A percentile compares a stretch with the other conserved stretches of the same genome.
Conservation (phyloP, 768 basidiomycete genomes). For the Naganishia onofrii region DNA sequence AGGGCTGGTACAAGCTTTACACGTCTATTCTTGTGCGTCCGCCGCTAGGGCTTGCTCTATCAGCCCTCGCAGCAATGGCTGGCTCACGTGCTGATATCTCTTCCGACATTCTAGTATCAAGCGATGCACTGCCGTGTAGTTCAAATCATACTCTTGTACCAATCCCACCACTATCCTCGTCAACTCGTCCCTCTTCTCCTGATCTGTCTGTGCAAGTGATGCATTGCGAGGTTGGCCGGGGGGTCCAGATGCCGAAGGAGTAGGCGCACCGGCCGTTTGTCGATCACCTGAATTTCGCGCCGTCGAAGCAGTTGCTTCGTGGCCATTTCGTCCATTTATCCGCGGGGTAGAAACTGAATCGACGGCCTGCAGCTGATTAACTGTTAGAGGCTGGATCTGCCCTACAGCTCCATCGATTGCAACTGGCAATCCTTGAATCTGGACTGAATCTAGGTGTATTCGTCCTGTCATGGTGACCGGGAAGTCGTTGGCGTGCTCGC, state of each 20-base stretch:
- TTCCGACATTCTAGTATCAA: constrained; percentile 21
- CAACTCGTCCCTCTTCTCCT: constrained; percentile 14
- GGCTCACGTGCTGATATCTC: constrained; percentile 5
- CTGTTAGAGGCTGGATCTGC: not conserved
- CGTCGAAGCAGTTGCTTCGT: not conserved
- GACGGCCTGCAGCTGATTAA: not conserved
- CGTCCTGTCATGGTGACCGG: constrained; percentile 8
- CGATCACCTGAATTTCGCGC: not conserved
- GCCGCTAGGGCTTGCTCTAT: constrained; percentile 18
- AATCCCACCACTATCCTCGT: constrained; percentile 12
- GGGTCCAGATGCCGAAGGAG: not conserved
- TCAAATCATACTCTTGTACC: constrained; percentile 8
- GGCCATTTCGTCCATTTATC: not conserved
- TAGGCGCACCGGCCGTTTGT: not conserved
- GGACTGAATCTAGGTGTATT: constrained; percentile 13
- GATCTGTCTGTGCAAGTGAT: not conserved
- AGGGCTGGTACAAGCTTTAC: not conserved
- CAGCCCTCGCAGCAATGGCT: constrained; percentile 12
- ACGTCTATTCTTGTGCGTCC: not conserved
- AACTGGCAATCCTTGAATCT: not conserved
- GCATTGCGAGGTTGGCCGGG: not conserved
- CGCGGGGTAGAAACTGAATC: not conserved
- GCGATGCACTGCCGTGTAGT: constrained; percentile 14
- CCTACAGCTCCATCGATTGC: not conserved
- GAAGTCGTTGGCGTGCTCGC: not conserved